These are phyloP conservation scores for Trapa incisa DNA, from an alignment of 345 rosid species.

Conservation along the genomic window DNA sequence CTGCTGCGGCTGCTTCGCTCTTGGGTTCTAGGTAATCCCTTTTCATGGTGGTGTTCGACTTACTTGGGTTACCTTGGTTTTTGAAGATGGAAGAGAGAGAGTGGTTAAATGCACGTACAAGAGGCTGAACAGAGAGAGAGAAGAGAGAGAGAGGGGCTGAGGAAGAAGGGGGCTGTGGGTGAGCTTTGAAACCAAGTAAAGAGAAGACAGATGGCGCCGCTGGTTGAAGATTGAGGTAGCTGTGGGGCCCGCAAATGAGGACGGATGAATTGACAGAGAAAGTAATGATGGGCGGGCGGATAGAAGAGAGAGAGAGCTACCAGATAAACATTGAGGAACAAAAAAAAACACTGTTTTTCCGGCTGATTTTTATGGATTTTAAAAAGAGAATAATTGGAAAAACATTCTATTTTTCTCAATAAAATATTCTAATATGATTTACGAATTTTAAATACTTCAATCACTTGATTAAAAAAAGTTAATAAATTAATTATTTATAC, in stretches of 20 bases:
- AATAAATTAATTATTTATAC: no score
- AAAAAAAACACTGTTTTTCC: no score
- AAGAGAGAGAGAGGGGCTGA: no score
- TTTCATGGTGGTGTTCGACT: constrained; percentile 32
- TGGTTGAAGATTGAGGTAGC: background rate
- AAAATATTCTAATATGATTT: no score
- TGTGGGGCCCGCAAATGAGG: background rate
- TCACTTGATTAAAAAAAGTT: no score
- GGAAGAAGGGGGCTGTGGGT: background rate
- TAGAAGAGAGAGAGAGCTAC: background rate
- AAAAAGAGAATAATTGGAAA: no score
- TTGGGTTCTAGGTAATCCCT: constrained; percentile 41
- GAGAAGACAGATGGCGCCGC: constrained; percentile 1
- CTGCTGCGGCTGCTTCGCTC: constrained; percentile 11
- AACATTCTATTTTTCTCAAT: no score
- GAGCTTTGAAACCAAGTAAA: constrained; percentile 10
- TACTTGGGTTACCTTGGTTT: background rate
- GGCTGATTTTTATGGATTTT: no score
- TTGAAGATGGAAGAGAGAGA: background rate
- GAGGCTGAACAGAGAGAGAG: no score
- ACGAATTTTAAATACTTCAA: no score
- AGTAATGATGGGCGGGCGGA: background rate
- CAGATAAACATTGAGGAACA: background rate
- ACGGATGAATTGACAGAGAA: background rate
- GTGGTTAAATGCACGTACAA: background rate